Conservation (phyloP, 1,284 basidiomycete genomes). For the Pisolithus thermaeus region DNA sequence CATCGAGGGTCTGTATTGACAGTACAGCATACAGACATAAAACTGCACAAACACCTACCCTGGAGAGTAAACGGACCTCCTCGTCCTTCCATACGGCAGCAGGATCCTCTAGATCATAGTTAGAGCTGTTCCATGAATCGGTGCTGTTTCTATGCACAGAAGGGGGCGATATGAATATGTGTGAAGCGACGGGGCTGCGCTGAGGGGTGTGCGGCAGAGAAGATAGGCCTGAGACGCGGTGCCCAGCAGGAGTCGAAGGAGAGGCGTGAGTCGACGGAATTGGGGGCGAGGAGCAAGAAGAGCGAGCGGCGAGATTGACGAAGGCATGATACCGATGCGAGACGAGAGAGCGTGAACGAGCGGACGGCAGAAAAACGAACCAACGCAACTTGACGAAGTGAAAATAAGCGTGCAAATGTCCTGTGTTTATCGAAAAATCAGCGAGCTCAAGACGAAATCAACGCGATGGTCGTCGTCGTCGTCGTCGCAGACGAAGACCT, state of each 20-base stretch:
- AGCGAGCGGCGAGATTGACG: slow-evolving; percentile 43
- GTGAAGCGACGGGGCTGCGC: slow-evolving; percentile 38
- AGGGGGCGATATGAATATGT: slow-evolving; percentile 43
- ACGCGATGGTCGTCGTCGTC: slow-evolving; percentile 21
- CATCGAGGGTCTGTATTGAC: slow-evolving; percentile 63
- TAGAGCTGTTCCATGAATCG: slow-evolving; percentile 79
- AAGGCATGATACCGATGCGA: slow-evolving; percentile 20
- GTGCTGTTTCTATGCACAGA: slow-evolving; percentile 62
- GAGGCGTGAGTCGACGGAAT: slow-evolving; percentile 33
- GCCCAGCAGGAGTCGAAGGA: slow-evolving; percentile 29
- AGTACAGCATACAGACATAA: not conserved
- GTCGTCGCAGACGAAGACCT: slow-evolving; percentile 11
- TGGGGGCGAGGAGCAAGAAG: slow-evolving; percentile 50
- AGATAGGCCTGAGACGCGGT: slow-evolving; percentile 28
- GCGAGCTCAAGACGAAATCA: slow-evolving; percentile 3
- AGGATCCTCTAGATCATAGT: slow-evolving; percentile 49
- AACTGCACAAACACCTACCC: slow-evolving; percentile 42
- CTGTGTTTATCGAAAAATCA: slow-evolving; percentile 3
- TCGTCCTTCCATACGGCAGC: slow-evolving; percentile 71
- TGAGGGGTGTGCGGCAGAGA: slow-evolving; percentile 47
- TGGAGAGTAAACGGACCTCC: slow-evolving; percentile 56
- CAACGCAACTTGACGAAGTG: slow-evolving; percentile 9
- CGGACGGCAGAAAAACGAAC: slow-evolving; percentile 21
- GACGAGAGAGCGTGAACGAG: slow-evolving; percentile 18
- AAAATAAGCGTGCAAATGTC: not conserved